Evolutionary conservation across 495 filamentous ascomycete genomes (phyloP).

Genomic region (Penicillium samsonianum): DNA sequence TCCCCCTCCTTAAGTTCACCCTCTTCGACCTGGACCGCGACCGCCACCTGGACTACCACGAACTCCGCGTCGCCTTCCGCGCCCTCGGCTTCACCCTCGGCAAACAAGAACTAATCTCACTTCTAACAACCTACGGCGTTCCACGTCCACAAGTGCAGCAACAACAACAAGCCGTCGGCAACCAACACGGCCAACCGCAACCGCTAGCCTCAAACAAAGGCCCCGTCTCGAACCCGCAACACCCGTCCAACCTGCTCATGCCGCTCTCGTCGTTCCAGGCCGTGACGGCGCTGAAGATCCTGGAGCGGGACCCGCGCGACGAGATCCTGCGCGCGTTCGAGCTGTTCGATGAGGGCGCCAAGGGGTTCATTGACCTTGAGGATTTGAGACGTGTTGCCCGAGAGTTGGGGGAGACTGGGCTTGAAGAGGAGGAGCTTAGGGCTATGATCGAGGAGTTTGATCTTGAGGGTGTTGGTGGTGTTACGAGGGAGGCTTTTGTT

Average conservation of each 20-base stretch:
- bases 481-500: slow-evolving; percentile 88
- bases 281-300: slow-evolving; percentile 77
- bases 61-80: slow-evolving; percentile 96
- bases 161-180: slow-evolving; percentile 26
- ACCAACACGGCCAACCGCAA: slow-evolving; percentile 11
- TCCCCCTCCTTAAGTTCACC: slow-evolving; percentile 65
- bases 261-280: slow-evolving; percentile 72
- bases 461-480: slow-evolving; percentile 85
- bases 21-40: slow-evolving; percentile 98
- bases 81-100: slow-evolving; percentile 90
- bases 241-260: slow-evolving; percentile 62
- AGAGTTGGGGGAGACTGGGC: slow-evolving; percentile 81
- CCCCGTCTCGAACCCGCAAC: slow-evolving; percentile 42
- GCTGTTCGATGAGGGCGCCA: slow-evolving; percentile 77
- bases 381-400: slow-evolving; percentile 85
- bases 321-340: slow-evolving; percentile 91
- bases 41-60: slow-evolving; percentile 91
- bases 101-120: slow-evolving; percentile 75
- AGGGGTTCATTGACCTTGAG: slow-evolving; percentile 82
- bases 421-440: slow-evolving; percentile 88
- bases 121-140: slow-evolving; percentile 73
- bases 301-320: slow-evolving; percentile 79
- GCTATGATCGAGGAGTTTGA: slow-evolving; percentile 99
- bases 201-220: slow-evolving; percentile 29
- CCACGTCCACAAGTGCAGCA: slow-evolving; percentile 54